A percentile compares a stretch with the other conserved stretches of the same genome.
phyloP scores from a whole-genome alignment of 2,329 filamentous ascomycete genomes.

The Nakataea oryzae region DNA sequence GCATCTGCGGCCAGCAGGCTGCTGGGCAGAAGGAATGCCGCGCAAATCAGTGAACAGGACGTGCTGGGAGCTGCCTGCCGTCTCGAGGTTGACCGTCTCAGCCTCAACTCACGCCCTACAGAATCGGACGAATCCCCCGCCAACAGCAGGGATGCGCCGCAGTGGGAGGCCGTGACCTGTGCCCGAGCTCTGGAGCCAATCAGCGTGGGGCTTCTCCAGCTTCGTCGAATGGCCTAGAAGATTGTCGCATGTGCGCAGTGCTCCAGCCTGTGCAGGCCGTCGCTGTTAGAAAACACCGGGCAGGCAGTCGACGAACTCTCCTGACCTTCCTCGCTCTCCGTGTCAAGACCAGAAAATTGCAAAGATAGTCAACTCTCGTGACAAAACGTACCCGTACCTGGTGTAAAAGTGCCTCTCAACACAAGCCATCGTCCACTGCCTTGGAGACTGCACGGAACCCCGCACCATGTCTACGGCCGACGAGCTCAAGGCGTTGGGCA shows the following conservation, averaged over 20 bases:
- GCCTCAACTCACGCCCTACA: background rate
- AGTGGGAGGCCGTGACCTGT: no score
- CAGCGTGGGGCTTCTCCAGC: background rate
- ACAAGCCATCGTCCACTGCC: background rate
- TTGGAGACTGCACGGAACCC: background rate
- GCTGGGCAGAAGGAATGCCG: background rate
- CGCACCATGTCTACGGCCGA: constrained; percentile 47
- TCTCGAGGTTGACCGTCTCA: background rate
- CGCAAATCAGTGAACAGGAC: background rate
- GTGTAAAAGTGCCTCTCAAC: background rate
- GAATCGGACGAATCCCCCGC: background rate
- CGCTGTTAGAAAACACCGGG: background rate
- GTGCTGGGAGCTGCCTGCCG: background rate
- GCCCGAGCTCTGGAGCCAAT: background rate
- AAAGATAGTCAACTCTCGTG: background rate
- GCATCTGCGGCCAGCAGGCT: background rate
- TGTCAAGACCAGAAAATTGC: background rate
- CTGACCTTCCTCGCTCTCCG: background rate
- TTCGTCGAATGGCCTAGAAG: constrained; percentile 17
- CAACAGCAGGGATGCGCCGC: background rate
- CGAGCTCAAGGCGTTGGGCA: constrained; percentile 92
- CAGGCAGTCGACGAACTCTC: background rate
- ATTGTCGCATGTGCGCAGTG: constrained; percentile 4
- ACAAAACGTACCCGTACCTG: background rate
- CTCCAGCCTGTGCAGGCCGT: constrained; percentile 6